Base-by-base conservation (phyloP, 1,284 basidiomycete species). In the Dichomitus squalens region DNA sequence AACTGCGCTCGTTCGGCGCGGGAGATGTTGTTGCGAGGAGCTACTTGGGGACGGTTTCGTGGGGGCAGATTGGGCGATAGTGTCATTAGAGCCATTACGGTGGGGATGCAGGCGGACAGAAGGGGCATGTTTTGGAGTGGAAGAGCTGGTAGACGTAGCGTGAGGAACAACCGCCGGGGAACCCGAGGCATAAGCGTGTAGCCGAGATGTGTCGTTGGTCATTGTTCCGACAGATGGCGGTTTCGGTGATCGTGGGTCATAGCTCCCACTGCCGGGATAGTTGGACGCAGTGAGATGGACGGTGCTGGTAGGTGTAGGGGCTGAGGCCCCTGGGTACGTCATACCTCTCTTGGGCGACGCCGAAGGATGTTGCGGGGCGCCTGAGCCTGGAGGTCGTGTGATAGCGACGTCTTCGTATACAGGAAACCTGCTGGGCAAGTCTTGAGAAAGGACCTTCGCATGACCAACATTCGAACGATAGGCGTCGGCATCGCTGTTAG, bases 31-130 rank as follows among this genome's bases (percentile, higher is more conserved):
- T n/a, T 61, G 55, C 33, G 57, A 40, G 38, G 62, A 57, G 20
- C 61, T 55, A 36, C 64, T 60, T 16, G 68, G 68, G 16, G 68
- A 68, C 4, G 66, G 61, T 47, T 65, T 68, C 33, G 60, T 52
- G 7, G 54, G 57, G 5, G 57, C 54, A 21, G 60, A 43, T n/a
- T 67, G 68, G n/a, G 64, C 53, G 12, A 72, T 70, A 9, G 71
- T 72, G 36, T 72, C 71, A 48, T 63, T 69, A 14, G 71, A 72
- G 11, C 70, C 70, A 47, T 71, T 71, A 38, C 70, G 69, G 34
- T 68, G 66, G 23, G 64, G 53, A 20, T 66, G 65, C 43, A 72
- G 51, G n/a, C 69, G 67, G 4, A 52, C 53, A 12, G 68, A 67
- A 0, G 71, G 59, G 20, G 68, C 67, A 20, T 71, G 69, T 43